Evolutionary conservation across 345 rosid genomes (phyloP).

Genomic region (Euphorbia tirucalli): DNA sequence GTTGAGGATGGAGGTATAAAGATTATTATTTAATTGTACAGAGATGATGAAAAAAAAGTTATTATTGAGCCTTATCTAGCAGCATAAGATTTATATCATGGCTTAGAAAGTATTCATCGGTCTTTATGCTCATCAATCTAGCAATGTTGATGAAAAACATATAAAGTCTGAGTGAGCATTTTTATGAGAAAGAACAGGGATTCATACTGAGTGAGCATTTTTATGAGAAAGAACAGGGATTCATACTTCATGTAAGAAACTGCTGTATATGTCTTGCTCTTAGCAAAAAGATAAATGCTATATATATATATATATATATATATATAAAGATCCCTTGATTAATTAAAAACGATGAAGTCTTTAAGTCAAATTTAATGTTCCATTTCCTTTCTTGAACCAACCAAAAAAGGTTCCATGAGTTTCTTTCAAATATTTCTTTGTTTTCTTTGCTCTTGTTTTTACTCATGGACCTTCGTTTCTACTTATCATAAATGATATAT

Average conservation of each 20-base stretch:
- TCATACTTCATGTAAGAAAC: neutral
- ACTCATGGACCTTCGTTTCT: no score
- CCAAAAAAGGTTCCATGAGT: neutral
- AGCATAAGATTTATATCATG: no score
- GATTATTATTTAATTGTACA: neutral
- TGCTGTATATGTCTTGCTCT: neutral
- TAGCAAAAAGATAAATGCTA: neutral
- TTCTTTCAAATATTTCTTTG: neutral
- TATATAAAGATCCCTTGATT: neutral
- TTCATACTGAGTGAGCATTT: neutral
- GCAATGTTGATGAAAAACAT: neutral
- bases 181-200: no score
- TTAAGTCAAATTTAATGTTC: neutral
- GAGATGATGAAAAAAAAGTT: neutral
- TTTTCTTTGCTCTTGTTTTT: neutral
- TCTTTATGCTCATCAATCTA: neutral
- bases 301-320: no score
- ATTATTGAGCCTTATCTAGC: no score
- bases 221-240: neutral
- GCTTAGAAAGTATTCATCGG: neutral
- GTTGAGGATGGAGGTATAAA: neutral
- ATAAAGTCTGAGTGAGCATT: no score
- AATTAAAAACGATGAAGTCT: neutral
- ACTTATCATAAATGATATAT: no score
- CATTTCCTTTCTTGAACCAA: no score